Base-by-base conservation (phyloP, 2,329 filamentous ascomycete species). In the Fusarium sp. region DNA sequence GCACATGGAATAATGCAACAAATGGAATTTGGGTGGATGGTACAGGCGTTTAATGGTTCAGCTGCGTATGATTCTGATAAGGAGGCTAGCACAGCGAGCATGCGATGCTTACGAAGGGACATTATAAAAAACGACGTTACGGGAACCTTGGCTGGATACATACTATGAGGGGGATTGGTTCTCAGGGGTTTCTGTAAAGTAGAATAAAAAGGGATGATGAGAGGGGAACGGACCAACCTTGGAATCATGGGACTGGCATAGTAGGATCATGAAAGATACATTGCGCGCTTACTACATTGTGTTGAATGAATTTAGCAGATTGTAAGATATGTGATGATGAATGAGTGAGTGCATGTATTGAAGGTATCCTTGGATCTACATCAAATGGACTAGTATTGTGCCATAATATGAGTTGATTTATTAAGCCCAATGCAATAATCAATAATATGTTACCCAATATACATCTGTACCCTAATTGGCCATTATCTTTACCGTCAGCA, bases 141-240 rank as follows among this genome's bases (percentile, higher is more conserved):
- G 31, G 29, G 42, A 39, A n/a, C 33, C 37, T 63, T 60, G 47
- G 33, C 37, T 57, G 57, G 56, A 64, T 46, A 57, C 54, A 60
- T 62, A 43, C 56, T 61, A 55, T 54, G 44, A 64, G 41, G 31
- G 28, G 49, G 20, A 37, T 54, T 28, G 68, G 50, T 54, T 57
- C 38, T 57, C 41, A n/a, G 31, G 43, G 49, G 49, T 15, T 68
- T 66, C 56, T 73, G 70, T 73, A 73, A 59, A 73, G 57, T 73
- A 73, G 70, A 71, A 61, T 56, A 68, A 68, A 71, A 64, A 38
- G 49, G 53, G 20, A 54, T 26, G 55, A 44, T 1, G 24, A 26
- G 23, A 39, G 24, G 41, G 39, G 29, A 47, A 33, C 29, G 31
- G 41, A 54, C 63, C 47, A 62, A 52, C 23, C 42, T 57, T 52